Percentiles rank a stretch among this genome's conserved stretches.
phyloP scores from a whole-genome alignment of 2,329 filamentous ascomycete species.

The Zymoseptoria crescenta region DNA sequence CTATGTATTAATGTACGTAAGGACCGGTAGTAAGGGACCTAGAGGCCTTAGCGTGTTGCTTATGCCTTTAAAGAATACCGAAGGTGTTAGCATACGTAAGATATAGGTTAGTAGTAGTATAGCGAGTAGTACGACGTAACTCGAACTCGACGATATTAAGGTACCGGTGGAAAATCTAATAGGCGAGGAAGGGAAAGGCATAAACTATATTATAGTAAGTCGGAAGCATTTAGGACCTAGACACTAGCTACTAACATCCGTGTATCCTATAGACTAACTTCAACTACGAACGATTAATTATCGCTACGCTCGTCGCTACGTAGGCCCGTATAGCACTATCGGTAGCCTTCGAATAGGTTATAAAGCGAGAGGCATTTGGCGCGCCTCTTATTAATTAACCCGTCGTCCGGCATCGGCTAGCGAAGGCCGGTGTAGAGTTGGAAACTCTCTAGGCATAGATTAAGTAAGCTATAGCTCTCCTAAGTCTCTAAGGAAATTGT shows the following conservation, averaged over 20 bases:
- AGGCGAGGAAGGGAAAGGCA: constrained; percentile 67
- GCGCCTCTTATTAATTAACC: constrained; percentile 62
- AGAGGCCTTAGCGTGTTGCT: too few relatives aligned
- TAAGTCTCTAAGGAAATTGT: too few relatives aligned
- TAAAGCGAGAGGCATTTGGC: constrained; percentile 58
- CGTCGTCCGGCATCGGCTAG: constrained; percentile 60
- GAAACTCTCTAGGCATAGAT: constrained; percentile 64
- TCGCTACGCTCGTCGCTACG: constrained; percentile 55
- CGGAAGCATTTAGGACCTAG: too few relatives aligned
- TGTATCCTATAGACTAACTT: constrained; percentile 42
- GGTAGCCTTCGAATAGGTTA: constrained; percentile 51
- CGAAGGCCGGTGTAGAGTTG: constrained; percentile 57
- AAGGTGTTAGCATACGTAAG: too few relatives aligned
- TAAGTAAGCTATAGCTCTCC: constrained; percentile 32
- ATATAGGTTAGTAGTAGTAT: constrained; percentile 63
- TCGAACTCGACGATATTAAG: constrained; percentile 79
- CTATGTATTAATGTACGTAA: too few relatives aligned
- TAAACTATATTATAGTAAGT: constrained; percentile 60
- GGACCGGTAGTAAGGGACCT: too few relatives aligned
- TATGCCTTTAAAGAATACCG: too few relatives aligned
- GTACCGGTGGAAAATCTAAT: constrained; percentile 73
- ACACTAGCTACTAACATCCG: neutral
- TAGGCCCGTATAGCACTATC: constrained; percentile 52
- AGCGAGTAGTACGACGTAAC: constrained; percentile 66
- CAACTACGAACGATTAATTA: constrained; percentile 64